These are phyloP conservation scores for Sequoia sempervirens DNA, from an alignment of 75 land plant species.

Conservation along the genomic window DNA sequence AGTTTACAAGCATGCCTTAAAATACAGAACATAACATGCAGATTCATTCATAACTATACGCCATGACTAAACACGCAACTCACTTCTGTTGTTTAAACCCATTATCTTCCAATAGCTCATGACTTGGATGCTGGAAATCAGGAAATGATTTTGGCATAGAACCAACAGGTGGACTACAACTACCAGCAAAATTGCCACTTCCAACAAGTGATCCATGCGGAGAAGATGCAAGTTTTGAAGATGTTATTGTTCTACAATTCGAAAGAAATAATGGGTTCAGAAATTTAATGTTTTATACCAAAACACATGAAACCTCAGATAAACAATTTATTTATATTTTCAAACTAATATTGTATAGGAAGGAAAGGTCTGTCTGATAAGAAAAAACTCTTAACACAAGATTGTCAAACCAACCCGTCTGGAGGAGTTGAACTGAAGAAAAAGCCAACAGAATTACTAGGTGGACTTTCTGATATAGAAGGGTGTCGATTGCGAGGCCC, in stretches of 20 bases:
- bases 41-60: neutral
- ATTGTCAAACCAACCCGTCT: slow-evolving; percentile 58
- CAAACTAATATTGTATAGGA: neutral
- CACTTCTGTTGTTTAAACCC: slow-evolving; percentile 95
- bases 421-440: slow-evolving; percentile 93
- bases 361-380: neutral
- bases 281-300: neutral
- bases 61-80: slow-evolving; percentile 9
- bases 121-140: slow-evolving; percentile 97
- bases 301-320: neutral
- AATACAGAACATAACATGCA: neutral
- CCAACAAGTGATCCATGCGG: slow-evolving; percentile 43
- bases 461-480: slow-evolving; percentile 79
- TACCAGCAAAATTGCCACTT: slow-evolving; percentile 41
- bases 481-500: slow-evolving; percentile 34
- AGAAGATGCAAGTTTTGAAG: slow-evolving; percentile 59
- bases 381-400: neutral
- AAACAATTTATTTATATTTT: neutral
- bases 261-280: neutral
- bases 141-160: slow-evolving; percentile 90
- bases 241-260: slow-evolving; percentile 10
- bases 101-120: slow-evolving; percentile 91
- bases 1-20: neutral
- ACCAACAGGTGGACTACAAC: slow-evolving; percentile 83
- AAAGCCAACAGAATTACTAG: slow-evolving; percentile 85